Conservation (phyloP, 1,284 basidiomycete genomes). For the Golubevia pallescens region DNA sequence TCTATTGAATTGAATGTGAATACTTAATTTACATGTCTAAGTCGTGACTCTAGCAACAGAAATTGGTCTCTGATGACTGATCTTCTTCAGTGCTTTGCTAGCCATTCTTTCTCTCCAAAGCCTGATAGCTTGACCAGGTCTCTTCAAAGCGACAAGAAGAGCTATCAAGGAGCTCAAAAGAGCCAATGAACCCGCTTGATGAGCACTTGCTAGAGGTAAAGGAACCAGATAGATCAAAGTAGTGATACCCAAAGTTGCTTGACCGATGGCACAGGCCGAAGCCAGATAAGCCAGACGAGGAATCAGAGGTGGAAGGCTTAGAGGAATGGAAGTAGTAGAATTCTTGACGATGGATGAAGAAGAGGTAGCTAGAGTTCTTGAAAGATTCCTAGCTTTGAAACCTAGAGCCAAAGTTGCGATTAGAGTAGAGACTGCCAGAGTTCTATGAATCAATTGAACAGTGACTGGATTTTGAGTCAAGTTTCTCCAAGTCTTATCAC, state of each 20-base stretch:
- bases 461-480: slow-evolving; percentile 57
- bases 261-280: slow-evolving; percentile 22
- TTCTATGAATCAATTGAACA: slow-evolving; percentile 56
- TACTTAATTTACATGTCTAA: too few species aligned
- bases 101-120: slow-evolving; percentile 1
- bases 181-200: slow-evolving; percentile 51
- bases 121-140: slow-evolving; percentile 10
- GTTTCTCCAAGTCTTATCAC: slow-evolving; percentile 24
- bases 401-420: slow-evolving; percentile 24
- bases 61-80: background rate
- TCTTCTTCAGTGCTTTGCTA: background rate
- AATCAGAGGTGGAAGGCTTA: slow-evolving; percentile 25
- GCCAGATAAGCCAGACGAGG: slow-evolving; percentile 27
- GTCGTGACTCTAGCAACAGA: too few species aligned
- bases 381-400: slow-evolving; percentile 25
- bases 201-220: slow-evolving; percentile 51
- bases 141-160: slow-evolving; percentile 18
- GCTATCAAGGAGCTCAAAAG: slow-evolving; percentile 32
- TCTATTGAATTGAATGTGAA: too few species aligned
- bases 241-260: slow-evolving; percentile 54
- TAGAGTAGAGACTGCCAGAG: slow-evolving; percentile 49
- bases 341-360: slow-evolving; percentile 2
- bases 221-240: slow-evolving; percentile 63
- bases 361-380: slow-evolving; percentile 1
- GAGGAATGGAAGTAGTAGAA: slow-evolving; percentile 1